Evolutionary conservation across 257 asterid species (phyloP).

Genomic region (Euphrasia confusa): DNA sequence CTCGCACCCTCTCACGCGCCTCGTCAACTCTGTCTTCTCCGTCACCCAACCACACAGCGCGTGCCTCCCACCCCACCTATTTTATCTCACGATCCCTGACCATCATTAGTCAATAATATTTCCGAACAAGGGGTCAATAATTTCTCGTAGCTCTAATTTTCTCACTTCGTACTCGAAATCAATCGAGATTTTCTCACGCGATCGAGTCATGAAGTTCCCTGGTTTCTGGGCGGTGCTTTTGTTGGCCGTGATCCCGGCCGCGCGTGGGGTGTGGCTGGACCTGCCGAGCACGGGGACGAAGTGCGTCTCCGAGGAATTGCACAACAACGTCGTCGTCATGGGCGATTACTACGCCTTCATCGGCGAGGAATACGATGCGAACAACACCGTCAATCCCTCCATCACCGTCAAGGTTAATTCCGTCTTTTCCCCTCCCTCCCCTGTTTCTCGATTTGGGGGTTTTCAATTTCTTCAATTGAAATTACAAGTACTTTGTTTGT

Average conservation of each 20-base stretch:
- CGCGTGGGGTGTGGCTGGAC: slow-evolving; percentile 66
- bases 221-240: slow-evolving; percentile 30
- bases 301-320: slow-evolving; percentile 76
- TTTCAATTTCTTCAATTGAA: background rate
- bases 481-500: too few relatives aligned
- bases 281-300: slow-evolving; percentile 64
- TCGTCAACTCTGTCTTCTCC: background rate
- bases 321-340: slow-evolving; percentile 64
- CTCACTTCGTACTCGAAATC: background rate
- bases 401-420: slow-evolving; percentile 59
- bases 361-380: slow-evolving; percentile 42
- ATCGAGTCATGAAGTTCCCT: slow-evolving; percentile 28
- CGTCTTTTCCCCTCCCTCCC: background rate
- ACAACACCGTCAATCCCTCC: slow-evolving; percentile 42
- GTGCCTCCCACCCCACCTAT: slow-evolving; percentile 9
- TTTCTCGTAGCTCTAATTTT: background rate
- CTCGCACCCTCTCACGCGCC: slow-evolving; percentile 28
- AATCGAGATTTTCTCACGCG: background rate
- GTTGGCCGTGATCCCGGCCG: slow-evolving; percentile 37
- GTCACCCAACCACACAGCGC: slow-evolving; percentile 23
- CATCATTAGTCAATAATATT: background rate
- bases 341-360: slow-evolving; percentile 61
- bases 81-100: slow-evolving; percentile 19
- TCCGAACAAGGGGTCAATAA: background rate
- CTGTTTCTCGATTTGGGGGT: background rate